Base-by-base conservation (phyloP, 257 asterid genomes). In the Jaltomata sinuosa region DNA sequence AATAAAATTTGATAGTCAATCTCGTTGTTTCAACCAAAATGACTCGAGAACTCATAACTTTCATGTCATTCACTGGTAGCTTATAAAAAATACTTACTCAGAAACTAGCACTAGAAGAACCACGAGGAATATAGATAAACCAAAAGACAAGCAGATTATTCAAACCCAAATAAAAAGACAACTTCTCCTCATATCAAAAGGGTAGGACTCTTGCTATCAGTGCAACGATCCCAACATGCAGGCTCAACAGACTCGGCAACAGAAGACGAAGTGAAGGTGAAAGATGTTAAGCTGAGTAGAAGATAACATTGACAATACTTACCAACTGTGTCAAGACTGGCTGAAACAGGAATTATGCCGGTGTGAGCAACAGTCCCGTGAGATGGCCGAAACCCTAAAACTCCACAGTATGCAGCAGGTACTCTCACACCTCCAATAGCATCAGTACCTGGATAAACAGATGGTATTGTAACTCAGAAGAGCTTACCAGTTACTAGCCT, bases 261-360 rank as follows among this genome's bases (percentile, higher is more conserved):
- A 71, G 25, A 42, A 42, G 11, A 45, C 19, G 25, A 74, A 49
- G 18, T 27, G 62, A 77, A 77, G 59, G 57, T 49, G 18, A 77
- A 77, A 77, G 29, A 77, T 19, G 62, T 29, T 32, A 49, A 49
- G 55, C 36, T 27, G 62, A 49, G 49, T 52, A 15, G 81, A 76
- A 76, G 81, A 47, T 76, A 61, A 3, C 18, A 76, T 50, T 74
- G 83, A 57, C 38, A 55, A 62, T 29, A 79, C 97, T 36, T 92
- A 97, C 99, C 99, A 80, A 95, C 92, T 19, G 97, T 92, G 88
- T 97, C 99, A 82, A 97, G 97, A 87, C 97, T 94, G 69, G 92
- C 87, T 15, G 99, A 91, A 86, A 97, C 93, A 83, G 97, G 95
- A 91, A 92, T 85, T 59, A 92, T 88, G 84, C 98, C 98, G 22